Percentiles rank a stretch among this genome's conserved stretches.
phyloP scores from a whole-genome alignment of 75 land plant species.

The Adiantum capillusveneris region DNA sequence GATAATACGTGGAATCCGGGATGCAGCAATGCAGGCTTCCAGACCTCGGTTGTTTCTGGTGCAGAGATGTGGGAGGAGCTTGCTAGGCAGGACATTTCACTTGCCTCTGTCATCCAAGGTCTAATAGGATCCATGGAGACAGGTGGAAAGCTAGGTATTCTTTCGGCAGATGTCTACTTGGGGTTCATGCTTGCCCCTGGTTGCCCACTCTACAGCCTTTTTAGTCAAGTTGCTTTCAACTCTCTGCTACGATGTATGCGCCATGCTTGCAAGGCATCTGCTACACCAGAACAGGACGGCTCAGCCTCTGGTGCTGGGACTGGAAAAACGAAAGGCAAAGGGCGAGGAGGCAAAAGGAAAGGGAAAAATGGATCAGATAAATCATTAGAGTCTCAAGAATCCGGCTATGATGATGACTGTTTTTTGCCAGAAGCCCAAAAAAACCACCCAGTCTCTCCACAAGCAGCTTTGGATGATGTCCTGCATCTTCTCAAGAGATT shows the following conservation, averaged over 20 bases:
- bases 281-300: neutral
- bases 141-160: conserved; percentile 14
- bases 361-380: neutral
- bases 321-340: conserved; percentile 1
- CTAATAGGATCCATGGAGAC: conserved; percentile 41
- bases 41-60: neutral
- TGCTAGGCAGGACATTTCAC: neutral
- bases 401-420: too few relatives aligned
- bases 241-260: conserved; percentile 44
- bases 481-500: conserved; percentile 27
- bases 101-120: conserved; percentile 13
- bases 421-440: too few relatives aligned
- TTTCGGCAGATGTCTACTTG: conserved; percentile 44
- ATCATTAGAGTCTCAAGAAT: too few relatives aligned
- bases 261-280: conserved; percentile 16
- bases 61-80: conserved; percentile 6
- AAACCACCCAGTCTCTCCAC: neutral
- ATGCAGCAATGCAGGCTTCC: too few relatives aligned
- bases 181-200: conserved; percentile 40
- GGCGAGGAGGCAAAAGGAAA: conserved; percentile 6
- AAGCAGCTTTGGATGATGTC: conserved; percentile 15
- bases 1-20: too few relatives aligned
- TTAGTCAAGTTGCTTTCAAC: conserved; percentile 50
- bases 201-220: conserved; percentile 54
- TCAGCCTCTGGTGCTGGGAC: neutral